Conservation (phyloP, 805 yeast species). For the Candida yuanshanica region DNA sequence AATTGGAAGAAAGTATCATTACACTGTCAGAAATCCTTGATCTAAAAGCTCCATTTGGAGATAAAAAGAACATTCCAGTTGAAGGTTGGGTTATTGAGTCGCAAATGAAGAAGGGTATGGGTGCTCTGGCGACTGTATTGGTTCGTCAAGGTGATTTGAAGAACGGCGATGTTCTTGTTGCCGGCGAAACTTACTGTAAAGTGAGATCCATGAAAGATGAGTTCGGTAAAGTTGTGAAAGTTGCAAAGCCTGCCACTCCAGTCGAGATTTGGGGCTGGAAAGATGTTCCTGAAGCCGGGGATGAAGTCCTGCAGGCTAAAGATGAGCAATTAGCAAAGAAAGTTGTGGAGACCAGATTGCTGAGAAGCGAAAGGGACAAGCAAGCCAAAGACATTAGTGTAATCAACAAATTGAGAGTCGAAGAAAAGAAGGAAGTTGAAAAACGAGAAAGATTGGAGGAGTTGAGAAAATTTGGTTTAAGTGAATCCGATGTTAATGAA, state of each 20-base stretch:
- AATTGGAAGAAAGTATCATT: constrained; percentile 82
- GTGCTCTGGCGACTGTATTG: constrained; percentile 79
- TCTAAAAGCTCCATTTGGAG: constrained; percentile 50
- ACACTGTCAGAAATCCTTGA: constrained; percentile 82
- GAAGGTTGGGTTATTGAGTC: constrained; percentile 94
- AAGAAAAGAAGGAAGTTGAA: constrained; percentile 45
- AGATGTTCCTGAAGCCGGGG: constrained; percentile 88
- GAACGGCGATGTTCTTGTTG: constrained; percentile 68
- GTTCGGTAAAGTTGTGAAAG: constrained; percentile 50
- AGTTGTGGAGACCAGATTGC: constrained; percentile 60
- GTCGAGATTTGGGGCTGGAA: constrained; percentile 95
- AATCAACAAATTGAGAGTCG: constrained; percentile 62
- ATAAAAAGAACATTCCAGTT: constrained; percentile 33
- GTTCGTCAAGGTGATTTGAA: constrained; percentile 73
- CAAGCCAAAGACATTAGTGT: constrained; percentile 62
- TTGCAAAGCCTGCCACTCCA: constrained; percentile 84
- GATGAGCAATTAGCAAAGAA: constrained; percentile 71
- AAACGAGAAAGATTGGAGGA: constrained; percentile 51
- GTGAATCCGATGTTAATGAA: constrained; percentile 27
- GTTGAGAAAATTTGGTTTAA: constrained; percentile 57
- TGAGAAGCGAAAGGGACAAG: constrained; percentile 50
- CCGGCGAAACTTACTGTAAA: constrained; percentile 84
- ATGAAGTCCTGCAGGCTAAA: constrained; percentile 68
- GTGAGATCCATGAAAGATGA: constrained; percentile 77
- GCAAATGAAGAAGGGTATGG: constrained; percentile 73